These are phyloP conservation scores for Triticum dicoccoides DNA, from an alignment of 176 grass and related monocot genomes.

Conservation along the genomic window DNA sequence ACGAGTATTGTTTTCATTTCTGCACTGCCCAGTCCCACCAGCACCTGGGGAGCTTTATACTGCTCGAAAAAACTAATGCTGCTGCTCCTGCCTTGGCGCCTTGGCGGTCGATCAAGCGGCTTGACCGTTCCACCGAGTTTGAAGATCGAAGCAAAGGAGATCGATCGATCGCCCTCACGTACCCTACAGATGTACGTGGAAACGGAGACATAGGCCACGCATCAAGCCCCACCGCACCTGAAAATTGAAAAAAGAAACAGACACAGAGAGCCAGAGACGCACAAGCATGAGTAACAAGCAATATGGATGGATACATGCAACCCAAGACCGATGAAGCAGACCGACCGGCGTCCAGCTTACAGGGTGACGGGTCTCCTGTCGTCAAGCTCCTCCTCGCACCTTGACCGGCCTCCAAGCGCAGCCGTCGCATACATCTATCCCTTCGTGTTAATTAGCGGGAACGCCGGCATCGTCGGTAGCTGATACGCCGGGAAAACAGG, in stretches of 20 bases:
- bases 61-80: background rate
- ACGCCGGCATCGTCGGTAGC: conserved; percentile 15
- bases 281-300: background rate
- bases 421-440: background rate
- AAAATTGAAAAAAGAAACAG: background rate
- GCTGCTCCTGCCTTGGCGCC: background rate
- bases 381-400: conserved; percentile 21
- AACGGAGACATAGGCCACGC: conserved; percentile 11
- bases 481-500: background rate
- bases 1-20: background rate
- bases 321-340: conserved; percentile 2
- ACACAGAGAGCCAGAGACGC: background rate
- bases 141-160: background rate
- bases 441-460: background rate
- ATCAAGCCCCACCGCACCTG: conserved; percentile 41
- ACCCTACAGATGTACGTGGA: conserved; percentile 1
- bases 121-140: conserved; percentile 38
- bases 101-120: conserved; percentile 3
- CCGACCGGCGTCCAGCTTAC: conserved; percentile 51
- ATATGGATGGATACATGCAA: background rate
- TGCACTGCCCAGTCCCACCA: background rate
- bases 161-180: background rate
- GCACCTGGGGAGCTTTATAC: background rate
- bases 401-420: conserved; percentile 7
- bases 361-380: conserved; percentile 33